A percentile compares a stretch with the other conserved stretches of the same genome.
phyloP scores from a whole-genome alignment of 148 eudicot genomes.

The Cornus florida region DNA sequence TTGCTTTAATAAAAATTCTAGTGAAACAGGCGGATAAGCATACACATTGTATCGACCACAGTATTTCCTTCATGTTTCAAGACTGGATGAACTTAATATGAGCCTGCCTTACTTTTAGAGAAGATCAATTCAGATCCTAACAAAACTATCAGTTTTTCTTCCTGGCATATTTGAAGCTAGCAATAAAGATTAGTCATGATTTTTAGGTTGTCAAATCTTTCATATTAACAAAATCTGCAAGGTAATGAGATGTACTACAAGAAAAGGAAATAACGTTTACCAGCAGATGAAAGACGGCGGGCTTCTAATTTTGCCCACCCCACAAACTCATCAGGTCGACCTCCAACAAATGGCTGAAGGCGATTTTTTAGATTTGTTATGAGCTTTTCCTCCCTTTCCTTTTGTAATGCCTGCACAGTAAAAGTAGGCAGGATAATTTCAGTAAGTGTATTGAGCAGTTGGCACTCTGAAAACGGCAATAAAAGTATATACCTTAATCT shows the following conservation, averaged over 20 bases:
- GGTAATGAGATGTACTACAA: not conserved
- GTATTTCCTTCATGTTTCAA: too few species aligned
- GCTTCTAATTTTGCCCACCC: constrained; percentile 82
- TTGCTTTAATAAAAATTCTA: not conserved
- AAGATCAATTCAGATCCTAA: not conserved
- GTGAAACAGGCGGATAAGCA: not conserved
- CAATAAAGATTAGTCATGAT: not conserved
- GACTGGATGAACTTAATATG: too few species aligned
- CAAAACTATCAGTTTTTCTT: not conserved
- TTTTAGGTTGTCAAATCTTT: not conserved
- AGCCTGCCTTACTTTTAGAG: not conserved
- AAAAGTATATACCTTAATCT: constrained; percentile 59
- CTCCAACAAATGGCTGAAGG: constrained; percentile 78
- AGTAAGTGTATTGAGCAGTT: constrained; percentile 1
- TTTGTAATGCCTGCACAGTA: constrained; percentile 55
- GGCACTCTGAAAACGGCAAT: not conserved
- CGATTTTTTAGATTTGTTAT: constrained; percentile 51
- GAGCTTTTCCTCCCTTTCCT: constrained; percentile 84
- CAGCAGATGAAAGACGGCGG: constrained; percentile 75
- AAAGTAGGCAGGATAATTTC: constrained; percentile 1
- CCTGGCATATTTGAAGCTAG: not conserved
- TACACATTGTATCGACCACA: not conserved
- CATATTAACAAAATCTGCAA: not conserved
- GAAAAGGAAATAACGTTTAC: constrained; percentile 29
- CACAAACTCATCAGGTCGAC: constrained; percentile 65